Base-by-base conservation (phyloP, 805 yeast genomes). In the Cyberlindnera sargentensis region DNA sequence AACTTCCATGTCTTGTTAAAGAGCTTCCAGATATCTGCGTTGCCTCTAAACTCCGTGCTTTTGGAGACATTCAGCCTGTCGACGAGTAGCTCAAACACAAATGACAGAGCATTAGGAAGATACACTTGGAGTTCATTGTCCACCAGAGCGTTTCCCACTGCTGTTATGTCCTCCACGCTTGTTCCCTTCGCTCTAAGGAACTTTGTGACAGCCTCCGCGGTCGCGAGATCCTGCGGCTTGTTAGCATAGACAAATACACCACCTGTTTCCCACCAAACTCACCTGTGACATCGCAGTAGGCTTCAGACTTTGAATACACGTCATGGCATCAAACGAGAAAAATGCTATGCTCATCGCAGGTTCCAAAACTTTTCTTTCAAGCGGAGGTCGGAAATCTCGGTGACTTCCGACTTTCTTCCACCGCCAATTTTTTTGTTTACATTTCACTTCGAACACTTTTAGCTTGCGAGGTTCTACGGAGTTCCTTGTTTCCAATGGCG, bases 41-140 rank as follows among this genome's bases (percentile, higher is more conserved):
- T 61, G n/a, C 44, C 56, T 51, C 71, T 78, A 66, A 78, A 79
- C 5, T 55, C 47, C 3, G 58, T 47, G n/a, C 61, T 57, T 37
- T 68, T 70, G 8, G 49, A 47, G 44, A 79, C 85, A 44, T 73
- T 72, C 53, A 83, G 59, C 43, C 89, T 66, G 54, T 82, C 87
- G 41, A 76, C 68, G 1, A 83, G 47, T 31, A 84, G 64, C 39
- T 80, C 85, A 40, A 82, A 66, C 4, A 82, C 62, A 49, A 84
- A 84, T 1, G 61, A 55, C 25, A 71, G 70, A 42, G 65, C 65
- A 44, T 79, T 74, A 7, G 89, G 90, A 10, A 84, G 68, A 43
- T 66, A 70, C 2, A 76, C 65, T 1, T 42, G 57, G 42, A 58
- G 43, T 33, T 58, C 43, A 20, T 57, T 62, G 28, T 59, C 66